A percentile compares a stretch with the other conserved stretches of the same genome.
Evolutionary conservation across 1,284 basidiomycete genomes (phyloP).

Genomic region (Ustilago tritici): DNA sequence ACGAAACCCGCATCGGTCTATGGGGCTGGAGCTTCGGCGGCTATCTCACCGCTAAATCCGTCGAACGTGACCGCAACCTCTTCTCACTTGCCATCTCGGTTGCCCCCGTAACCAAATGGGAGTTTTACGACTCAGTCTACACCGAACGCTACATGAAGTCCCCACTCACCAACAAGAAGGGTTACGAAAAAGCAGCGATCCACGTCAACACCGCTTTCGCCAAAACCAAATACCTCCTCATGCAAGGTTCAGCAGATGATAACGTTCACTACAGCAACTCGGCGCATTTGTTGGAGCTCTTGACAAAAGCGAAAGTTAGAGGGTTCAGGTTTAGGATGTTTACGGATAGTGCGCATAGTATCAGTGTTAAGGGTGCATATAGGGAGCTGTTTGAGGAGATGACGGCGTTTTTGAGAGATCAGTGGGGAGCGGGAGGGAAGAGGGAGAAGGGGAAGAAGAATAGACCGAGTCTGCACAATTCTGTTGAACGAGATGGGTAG

Average conservation of each 20-base stretch:
- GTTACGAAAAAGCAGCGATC: slow-evolving; percentile 86
- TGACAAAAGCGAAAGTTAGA: slow-evolving; percentile 81
- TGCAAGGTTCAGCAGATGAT: slow-evolving; percentile 77
- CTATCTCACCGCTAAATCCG: slow-evolving; percentile 55
- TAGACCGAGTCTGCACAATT: slow-evolving; percentile 31
- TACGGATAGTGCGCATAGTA: slow-evolving; percentile 87
- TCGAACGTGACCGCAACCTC: slow-evolving; percentile 78
- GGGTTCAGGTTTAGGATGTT: slow-evolving; percentile 94
- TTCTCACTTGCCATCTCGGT: slow-evolving; percentile 90
- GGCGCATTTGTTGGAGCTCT: slow-evolving; percentile 89
- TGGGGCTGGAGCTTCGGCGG: slow-evolving; percentile 67
- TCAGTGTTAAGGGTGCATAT: slow-evolving; percentile 80
- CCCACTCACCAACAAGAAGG: slow-evolving; percentile 80
- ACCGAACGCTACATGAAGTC: slow-evolving; percentile 97
- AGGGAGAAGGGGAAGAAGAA: slow-evolving; percentile 18
- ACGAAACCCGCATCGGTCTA: slow-evolving; percentile 85
- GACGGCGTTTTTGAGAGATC: slow-evolving; percentile 83
- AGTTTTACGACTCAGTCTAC: slow-evolving; percentile 80
- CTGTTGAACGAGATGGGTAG: slow-evolving; percentile 20
- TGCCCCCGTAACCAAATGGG: slow-evolving; percentile 74
- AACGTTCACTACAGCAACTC: slow-evolving; percentile 84
- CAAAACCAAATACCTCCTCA: slow-evolving; percentile 82
- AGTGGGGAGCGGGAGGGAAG: slow-evolving; percentile 74
- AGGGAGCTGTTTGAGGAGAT: slow-evolving; percentile 88
- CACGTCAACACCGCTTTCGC: slow-evolving; percentile 86